phyloP scores from a whole-genome alignment of 2,329 filamentous ascomycete genomes.

The Colletotrichum sp. region DNA sequence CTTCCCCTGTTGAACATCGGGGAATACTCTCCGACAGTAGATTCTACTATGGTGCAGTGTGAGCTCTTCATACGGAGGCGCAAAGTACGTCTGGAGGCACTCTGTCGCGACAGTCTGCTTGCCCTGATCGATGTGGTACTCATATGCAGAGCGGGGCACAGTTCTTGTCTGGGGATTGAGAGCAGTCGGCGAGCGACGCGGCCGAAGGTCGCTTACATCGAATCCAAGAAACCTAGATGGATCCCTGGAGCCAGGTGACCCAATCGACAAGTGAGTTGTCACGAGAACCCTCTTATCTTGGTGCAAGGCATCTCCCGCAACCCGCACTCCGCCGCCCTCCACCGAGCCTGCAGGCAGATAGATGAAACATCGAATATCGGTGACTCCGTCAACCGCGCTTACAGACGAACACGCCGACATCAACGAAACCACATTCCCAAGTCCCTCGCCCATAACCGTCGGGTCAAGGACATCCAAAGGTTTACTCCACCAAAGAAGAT shows the following conservation, averaged over 20 bases:
- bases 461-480: constrained; percentile 23
- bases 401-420: constrained; percentile 7
- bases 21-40: constrained; percentile 7
- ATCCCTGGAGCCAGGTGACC: constrained; percentile 5
- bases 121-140: constrained; percentile 13
- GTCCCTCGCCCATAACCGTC: background rate
- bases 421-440: background rate
- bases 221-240: constrained; percentile 14
- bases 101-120: constrained; percentile 12
- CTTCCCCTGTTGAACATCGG: background rate
- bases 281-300: background rate
- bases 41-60: background rate
- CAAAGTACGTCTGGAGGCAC: background rate
- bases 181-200: background rate
- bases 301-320: background rate
- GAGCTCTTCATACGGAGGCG: background rate
- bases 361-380: constrained; percentile 14
- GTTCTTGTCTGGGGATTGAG: background rate
- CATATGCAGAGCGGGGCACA: background rate
- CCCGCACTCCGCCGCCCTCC: background rate
- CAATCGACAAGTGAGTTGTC: constrained; percentile 11
- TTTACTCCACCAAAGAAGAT: constrained; percentile 37
- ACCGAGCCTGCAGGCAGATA: background rate
- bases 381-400: background rate
- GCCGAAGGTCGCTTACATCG: constrained; percentile 3